Conservation (phyloP, 495 filamentous ascomycete genomes). For the Aspergillus homomorphus region DNA sequence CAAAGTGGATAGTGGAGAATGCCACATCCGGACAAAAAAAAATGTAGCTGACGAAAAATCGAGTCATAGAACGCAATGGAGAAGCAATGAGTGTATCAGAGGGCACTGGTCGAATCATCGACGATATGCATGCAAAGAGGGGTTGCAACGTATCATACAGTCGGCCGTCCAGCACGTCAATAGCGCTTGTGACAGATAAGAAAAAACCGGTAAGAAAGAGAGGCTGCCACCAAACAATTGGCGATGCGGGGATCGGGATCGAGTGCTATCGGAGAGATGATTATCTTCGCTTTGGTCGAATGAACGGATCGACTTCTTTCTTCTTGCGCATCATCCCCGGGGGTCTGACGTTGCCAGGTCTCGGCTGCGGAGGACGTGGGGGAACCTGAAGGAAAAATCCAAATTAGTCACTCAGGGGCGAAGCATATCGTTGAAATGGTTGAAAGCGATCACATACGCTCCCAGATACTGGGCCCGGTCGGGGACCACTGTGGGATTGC, state of each 20-base stretch:
- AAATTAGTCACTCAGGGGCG: constrained; percentile 11
- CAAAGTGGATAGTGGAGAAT: background rate
- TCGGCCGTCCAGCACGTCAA: background rate
- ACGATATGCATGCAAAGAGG: background rate
- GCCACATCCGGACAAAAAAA: background rate
- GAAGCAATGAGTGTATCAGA: background rate
- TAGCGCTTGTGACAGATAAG: background rate
- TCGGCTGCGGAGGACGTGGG: constrained; percentile 14
- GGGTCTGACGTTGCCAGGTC: constrained; percentile 24
- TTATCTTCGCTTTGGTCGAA: constrained; percentile 46
- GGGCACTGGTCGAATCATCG: background rate
- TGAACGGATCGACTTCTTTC: constrained; percentile 52
- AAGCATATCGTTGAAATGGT: background rate
- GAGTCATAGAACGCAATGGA: background rate
- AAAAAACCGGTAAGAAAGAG: no score
- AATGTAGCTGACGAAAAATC: background rate
- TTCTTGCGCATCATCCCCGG: constrained; percentile 45
- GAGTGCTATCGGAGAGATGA: background rate
- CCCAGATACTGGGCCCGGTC: constrained; percentile 11
- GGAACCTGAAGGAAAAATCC: constrained; percentile 11
- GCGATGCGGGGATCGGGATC: background rate
- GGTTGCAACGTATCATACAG: background rate
- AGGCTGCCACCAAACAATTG: no score
- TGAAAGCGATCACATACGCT: constrained; percentile 23
- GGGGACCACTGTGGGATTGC: constrained; percentile 15